A percentile compares a stretch with the other conserved stretches of the same genome.
Evolutionary conservation across 768 basidiomycete genomes (phyloP).

Genomic region (Leucosporidium scottii): DNA sequence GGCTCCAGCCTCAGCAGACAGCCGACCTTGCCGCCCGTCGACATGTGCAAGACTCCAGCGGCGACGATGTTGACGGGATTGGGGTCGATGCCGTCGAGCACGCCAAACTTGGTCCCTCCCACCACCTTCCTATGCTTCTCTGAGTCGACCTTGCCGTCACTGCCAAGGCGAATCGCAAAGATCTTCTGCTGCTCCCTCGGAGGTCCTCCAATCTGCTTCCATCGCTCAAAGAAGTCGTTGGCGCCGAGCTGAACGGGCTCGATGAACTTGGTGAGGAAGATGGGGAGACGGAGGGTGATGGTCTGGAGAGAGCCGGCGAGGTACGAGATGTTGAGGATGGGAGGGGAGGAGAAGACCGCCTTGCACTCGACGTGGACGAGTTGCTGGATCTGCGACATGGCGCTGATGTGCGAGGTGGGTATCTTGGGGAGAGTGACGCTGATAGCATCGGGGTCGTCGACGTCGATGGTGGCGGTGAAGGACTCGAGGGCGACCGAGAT

Average conservation of each 20-base stretch:
- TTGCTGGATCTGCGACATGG: constrained; percentile 85
- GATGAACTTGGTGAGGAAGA: constrained; percentile 83
- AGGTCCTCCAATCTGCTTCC: constrained; percentile 93
- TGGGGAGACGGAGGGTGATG: constrained; percentile 71
- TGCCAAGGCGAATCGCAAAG: constrained; percentile 65
- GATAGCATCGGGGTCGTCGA: constrained; percentile 66
- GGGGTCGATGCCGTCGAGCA: constrained; percentile 80
- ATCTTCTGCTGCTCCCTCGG: constrained; percentile 85
- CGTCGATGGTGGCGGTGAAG: constrained; percentile 71
- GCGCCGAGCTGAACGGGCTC: constrained; percentile 80
- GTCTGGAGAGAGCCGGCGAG: constrained; percentile 86
- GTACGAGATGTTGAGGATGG: constrained; percentile 79
- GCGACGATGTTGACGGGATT: constrained; percentile 89
- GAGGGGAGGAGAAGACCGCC: constrained; percentile 66
- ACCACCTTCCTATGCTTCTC: constrained; percentile 67
- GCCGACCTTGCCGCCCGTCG: constrained; percentile 86
- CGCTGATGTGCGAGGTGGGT: constrained; percentile 68
- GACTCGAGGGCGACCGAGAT: constrained; percentile 77
- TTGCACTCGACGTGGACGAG: constrained; percentile 92
- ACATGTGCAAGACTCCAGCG: constrained; percentile 93
- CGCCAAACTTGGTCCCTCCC: constrained; percentile 64
- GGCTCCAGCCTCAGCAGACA: constrained; percentile 89
- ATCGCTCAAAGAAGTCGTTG: constrained; percentile 90
- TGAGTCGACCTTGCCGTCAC: constrained; percentile 63
- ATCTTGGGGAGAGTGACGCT: constrained; percentile 83